A percentile compares a stretch with the other conserved stretches of the same genome.
phyloP scores from a whole-genome alignment of 202 grass and related monocot species.

The Elaeis oleifera region DNA sequence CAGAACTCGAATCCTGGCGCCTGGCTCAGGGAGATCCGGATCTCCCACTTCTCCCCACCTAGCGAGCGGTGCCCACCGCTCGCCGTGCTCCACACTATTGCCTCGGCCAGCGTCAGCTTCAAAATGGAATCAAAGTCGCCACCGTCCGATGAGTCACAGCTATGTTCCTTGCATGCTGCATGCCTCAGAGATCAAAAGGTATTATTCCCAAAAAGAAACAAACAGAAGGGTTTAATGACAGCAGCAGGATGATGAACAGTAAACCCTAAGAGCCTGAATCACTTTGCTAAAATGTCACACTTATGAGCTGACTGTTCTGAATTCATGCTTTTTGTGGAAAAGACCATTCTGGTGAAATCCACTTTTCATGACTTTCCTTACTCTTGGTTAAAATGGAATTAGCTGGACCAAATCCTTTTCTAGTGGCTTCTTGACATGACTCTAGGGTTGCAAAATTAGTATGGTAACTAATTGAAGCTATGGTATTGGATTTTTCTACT shows the following conservation, averaged over 20 bases:
- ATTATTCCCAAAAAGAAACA: slow-evolving; percentile 39
- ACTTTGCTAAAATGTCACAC: slow-evolving; percentile 8
- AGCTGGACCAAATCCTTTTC: neutral
- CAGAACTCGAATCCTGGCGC: slow-evolving; percentile 41
- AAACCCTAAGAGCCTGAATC: neutral
- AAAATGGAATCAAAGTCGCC: slow-evolving; percentile 77
- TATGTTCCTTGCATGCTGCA: slow-evolving; percentile 71
- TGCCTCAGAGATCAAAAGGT: slow-evolving; percentile 96
- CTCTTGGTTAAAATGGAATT: slow-evolving; percentile 4
- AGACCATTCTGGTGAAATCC: slow-evolving; percentile 34
- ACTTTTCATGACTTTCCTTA: slow-evolving; percentile 26
- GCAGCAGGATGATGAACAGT: slow-evolving; percentile 33
- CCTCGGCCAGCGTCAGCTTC: slow-evolving; percentile 58
- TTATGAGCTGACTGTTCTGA: neutral
- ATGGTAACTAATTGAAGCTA: too few relatives aligned
- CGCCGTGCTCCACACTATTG: slow-evolving; percentile 71
- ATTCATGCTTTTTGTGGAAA: slow-evolving; percentile 7
- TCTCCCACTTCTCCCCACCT: slow-evolving; percentile 70
- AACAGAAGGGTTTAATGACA: slow-evolving; percentile 22
- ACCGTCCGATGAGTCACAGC: slow-evolving; percentile 30
- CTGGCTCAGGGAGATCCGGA: slow-evolving; percentile 73
- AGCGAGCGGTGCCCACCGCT: slow-evolving; percentile 91
- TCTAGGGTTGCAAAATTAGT: too few relatives aligned
- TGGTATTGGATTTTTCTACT: neutral
- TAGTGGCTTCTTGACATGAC: neutral